phyloP scores from a whole-genome alignment of 495 filamentous ascomycete genomes.

The Trichoderma parareesei region DNA sequence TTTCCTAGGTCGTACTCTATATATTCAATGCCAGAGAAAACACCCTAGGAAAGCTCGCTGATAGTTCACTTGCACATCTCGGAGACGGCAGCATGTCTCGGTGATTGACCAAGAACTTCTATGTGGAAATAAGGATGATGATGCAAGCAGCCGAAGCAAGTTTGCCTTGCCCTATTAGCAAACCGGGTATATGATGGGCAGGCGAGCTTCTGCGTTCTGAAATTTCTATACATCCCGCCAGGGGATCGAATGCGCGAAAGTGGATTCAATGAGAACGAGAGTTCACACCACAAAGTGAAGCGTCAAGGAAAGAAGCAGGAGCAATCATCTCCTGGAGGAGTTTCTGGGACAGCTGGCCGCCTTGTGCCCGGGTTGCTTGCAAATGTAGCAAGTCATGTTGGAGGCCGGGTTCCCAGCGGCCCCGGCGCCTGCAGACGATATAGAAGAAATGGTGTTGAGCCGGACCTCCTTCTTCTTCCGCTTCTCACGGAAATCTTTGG shows the following conservation, averaged over 20 bases:
- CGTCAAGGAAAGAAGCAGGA: neutral
- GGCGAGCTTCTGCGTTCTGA: neutral
- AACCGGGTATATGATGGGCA: neutral
- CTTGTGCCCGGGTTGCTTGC: constrained; percentile 24
- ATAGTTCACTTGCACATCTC: too few relatives aligned
- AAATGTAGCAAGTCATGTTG: constrained; percentile 21
- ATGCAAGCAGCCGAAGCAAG: neutral
- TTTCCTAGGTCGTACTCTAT: too few relatives aligned
- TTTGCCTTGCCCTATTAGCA: neutral
- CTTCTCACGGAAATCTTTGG: constrained; percentile 39
- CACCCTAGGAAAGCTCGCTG: too few relatives aligned
- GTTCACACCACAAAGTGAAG: neutral
- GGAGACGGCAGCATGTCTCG: too few relatives aligned
- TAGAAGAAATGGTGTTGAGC: constrained; percentile 42
- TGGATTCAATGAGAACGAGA: neutral
- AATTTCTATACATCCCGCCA: neutral
- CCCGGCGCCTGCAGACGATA: constrained; percentile 29
- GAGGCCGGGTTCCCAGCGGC: neutral
- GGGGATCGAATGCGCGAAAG: neutral
- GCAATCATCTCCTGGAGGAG: constrained; percentile 13
- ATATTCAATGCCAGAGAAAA: too few relatives aligned
- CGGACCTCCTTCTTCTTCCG: constrained; percentile 52
- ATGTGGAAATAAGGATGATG: neutral
- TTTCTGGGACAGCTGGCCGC: constrained; percentile 19
- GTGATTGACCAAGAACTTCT: neutral